Percentiles rank a stretch among this genome's conserved stretches.
These are phyloP conservation scores for Cornus kousa DNA, from an alignment of 148 eudicot species.

Conservation along the genomic window DNA sequence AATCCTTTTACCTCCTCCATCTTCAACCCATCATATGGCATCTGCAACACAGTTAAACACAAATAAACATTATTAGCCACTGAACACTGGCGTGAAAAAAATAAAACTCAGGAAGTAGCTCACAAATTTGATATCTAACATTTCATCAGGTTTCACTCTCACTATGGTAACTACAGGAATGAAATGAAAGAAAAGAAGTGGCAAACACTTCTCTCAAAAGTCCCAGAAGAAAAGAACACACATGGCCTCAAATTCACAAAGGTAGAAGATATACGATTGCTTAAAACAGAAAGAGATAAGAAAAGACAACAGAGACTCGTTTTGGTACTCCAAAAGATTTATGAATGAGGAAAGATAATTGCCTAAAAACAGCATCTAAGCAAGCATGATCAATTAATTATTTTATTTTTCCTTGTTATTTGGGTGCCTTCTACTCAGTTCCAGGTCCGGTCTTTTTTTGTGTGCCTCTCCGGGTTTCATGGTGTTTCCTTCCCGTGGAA, in stretches of 20 bases:
- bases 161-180: neutral
- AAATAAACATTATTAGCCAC: slow-evolving; percentile 8
- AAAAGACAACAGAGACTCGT: neutral
- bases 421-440: too few relatives aligned
- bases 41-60: slow-evolving; percentile 41
- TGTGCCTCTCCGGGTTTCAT: too few relatives aligned
- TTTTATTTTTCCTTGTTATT: neutral
- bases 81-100: neutral
- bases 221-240: neutral
- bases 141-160: neutral
- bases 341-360: neutral
- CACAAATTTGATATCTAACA: neutral
- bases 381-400: neutral
- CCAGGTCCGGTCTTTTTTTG: too few relatives aligned
- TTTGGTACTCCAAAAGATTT: neutral
- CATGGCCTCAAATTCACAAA: neutral
- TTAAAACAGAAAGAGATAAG: neutral
- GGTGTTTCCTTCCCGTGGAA: too few relatives aligned
- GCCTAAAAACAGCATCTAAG: neutral
- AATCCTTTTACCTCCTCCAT: slow-evolving; percentile 62
- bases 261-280: neutral
- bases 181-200: neutral
- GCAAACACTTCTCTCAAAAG: neutral
- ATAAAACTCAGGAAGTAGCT: neutral
- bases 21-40: slow-evolving; percentile 64